Evolutionary conservation across 176 grass and related monocot genomes (phyloP).

Genomic region (Avena sativa): DNA sequence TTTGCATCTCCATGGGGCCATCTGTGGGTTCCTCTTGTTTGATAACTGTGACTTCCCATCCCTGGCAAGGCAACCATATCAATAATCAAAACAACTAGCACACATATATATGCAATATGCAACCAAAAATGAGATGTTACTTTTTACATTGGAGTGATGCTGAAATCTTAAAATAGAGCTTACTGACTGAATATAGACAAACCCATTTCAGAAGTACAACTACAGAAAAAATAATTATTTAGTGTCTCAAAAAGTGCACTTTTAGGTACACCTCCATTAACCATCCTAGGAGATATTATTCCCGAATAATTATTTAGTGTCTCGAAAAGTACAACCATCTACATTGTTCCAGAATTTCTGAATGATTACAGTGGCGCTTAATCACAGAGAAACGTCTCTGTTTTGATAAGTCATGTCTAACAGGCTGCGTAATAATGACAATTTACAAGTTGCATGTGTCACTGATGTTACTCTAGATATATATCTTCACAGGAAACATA

Average conservation of each 20-base stretch:
- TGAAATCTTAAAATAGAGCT: constrained; percentile 13
- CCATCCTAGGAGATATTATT: constrained; percentile 31
- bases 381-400: constrained; percentile 25
- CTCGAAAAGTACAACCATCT: not conserved
- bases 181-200: not conserved
- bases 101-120: not conserved
- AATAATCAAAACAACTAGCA: constrained; percentile 32
- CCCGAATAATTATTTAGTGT: not conserved
- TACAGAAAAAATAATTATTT: not conserved
- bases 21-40: constrained; percentile 92
- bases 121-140: constrained; percentile 10
- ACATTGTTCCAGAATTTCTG: constrained; percentile 23
- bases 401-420: constrained; percentile 22
- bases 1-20: constrained; percentile 81
- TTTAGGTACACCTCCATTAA: constrained; percentile 1
- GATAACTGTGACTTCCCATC: constrained; percentile 94
- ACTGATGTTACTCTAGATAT: constrained; percentile 5
- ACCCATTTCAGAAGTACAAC: not conserved
- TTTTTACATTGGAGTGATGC: not conserved
- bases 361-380: not conserved
- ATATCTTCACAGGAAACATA: not conserved
- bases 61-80: constrained; percentile 61
- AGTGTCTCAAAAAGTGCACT: not conserved
- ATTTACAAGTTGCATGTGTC: not conserved
- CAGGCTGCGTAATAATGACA: constrained; percentile 4